phyloP scores from a whole-genome alignment of 1,284 basidiomycete species.

The Malassezia caprae region DNA sequence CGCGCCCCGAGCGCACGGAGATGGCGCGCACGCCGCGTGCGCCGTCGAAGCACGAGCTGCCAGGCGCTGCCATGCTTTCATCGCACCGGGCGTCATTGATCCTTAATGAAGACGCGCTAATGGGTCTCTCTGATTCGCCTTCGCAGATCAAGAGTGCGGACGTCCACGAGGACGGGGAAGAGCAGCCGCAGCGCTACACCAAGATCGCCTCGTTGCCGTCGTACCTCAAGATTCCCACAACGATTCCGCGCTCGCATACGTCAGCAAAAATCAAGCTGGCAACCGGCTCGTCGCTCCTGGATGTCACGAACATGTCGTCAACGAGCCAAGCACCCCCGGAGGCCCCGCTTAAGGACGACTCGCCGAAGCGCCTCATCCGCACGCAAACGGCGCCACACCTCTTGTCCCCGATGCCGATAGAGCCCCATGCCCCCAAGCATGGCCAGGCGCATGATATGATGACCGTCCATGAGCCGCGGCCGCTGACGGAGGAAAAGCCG shows the following conservation, averaged over 20 bases:
- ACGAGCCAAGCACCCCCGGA: conserved; percentile 3
- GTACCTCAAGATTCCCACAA: conserved; percentile 46
- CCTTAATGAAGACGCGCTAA: conserved; percentile 7
- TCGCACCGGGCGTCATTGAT: conserved; percentile 16
- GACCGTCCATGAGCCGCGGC: conserved; percentile 1
- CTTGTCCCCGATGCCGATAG: not conserved
- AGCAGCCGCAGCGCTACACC: not conserved
- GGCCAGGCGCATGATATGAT: not conserved
- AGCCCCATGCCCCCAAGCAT: not conserved
- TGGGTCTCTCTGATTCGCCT: not conserved
- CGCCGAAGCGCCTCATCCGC: conserved; percentile 22
- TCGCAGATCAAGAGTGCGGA: not conserved
- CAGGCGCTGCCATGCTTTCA: not conserved
- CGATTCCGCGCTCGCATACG: conserved; percentile 38
- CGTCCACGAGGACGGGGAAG: not conserved
- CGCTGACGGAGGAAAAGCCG: conserved; percentile 7
- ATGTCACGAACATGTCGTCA: conserved; percentile 5
- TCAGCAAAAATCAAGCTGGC: conserved; percentile 11
- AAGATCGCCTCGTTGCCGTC: conserved; percentile 31
- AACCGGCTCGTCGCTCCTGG: conserved; percentile 1
- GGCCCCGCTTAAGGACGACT: conserved; percentile 10
- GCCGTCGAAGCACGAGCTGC: not conserved
- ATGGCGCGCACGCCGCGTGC: not conserved
- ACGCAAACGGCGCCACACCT: conserved; percentile 11
- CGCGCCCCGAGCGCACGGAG: not conserved